Evolutionary conservation across 129 eudicot species (phyloP), one percentile per base, ranked within the genome.

Genomic region (Logfia minima): DNA sequence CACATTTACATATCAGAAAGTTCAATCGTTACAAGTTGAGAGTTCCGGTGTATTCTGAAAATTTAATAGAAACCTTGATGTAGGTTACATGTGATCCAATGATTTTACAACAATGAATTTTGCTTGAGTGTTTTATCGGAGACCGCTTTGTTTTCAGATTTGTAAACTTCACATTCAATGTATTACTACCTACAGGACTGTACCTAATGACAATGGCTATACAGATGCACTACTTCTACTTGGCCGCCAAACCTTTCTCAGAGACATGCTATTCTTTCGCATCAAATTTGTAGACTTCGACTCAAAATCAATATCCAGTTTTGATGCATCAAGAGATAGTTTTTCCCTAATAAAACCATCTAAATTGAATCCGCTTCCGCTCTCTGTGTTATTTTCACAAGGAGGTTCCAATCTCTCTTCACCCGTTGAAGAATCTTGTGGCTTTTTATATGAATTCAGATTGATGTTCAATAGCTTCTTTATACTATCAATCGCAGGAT

Each of bases 401-500:
- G n/a, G 67, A 66, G 9, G 51, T 71, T 82, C 75, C 7, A 75
- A 71, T 71, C 78, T 81, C 18, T 61, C 51, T 70, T 67, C 75
- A 72, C 70, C 80, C 6, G 71, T 62, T 13, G 86, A 71, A 69
- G 89, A 76, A 23, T 77, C 85, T 16, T 22, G 77, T n/a, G 69
- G 73, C 80, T 86, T 82, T 82, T 77, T 56, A 61, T 70, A 71
- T 21, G 87, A 41, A 66, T 84, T 81, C 55, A 84, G 91, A 58
- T 85, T 86, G 4, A 94, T 48, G 78, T 94, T 91, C n/a, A 94
- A 53, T 29, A 94, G 85, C 48, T 85, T 89, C 92, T 89, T 94
- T 72, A 94, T 86, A 83, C 96, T 91, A 73, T 89, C 93, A 22
- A 94, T 88, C 19, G 99, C 97, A 8, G 99, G 99, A 52, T 94